Evolutionary conservation across 2,329 filamentous ascomycete genomes (phyloP), one percentile per base, ranked within the genome.

Genomic region (Teratosphaeriaceae sp.): DNA sequence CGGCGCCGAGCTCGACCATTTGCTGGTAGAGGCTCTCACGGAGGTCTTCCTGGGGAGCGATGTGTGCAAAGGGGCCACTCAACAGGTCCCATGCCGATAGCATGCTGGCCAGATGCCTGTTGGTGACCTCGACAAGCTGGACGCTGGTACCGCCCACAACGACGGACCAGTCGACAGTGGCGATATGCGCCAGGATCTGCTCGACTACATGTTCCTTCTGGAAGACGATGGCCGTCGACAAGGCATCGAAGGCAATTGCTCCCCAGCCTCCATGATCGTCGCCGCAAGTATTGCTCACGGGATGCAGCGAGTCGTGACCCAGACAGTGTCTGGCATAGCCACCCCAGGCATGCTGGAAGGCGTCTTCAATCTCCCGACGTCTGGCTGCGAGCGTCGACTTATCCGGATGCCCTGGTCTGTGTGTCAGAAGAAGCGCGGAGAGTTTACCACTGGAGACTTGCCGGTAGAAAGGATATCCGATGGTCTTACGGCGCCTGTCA

Each of bases 291-390:
- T 57, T 57, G 34, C 31, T 53, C 8, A 58, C 55, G 8, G 50
- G 56, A 24, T 53, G 52, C 3, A 62, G 46, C 9, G 57, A 54
- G 40, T 64, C 62, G 35, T 60, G 51, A 3, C 60, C 56, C 33
- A 63, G 61, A 23, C 60, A 61, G 36, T 62, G 50, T 13, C 46
- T 53, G 11, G 52, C 54, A 44, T 63, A 65, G 8, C 62, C 61
- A 43, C 58, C 42, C 61, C 60, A 64, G 15, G 62, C 57, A 42
- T 61, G 57, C 18, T 55, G 48, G 29, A 63, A 64, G 8, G 40
- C 33, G 12, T 39, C 20, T 18, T 42, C 24, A 3, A 42, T 22
- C 8, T 26, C 31, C n/a, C 31, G 21, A 18, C 40, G 40, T 20
- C 38, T 41, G 11, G 26, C 19, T 38, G 11, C 11, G 4, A 38